Base-by-base conservation (phyloP, 169 alveolate species). In the Pseudocohnilembus persalinus region DNA sequence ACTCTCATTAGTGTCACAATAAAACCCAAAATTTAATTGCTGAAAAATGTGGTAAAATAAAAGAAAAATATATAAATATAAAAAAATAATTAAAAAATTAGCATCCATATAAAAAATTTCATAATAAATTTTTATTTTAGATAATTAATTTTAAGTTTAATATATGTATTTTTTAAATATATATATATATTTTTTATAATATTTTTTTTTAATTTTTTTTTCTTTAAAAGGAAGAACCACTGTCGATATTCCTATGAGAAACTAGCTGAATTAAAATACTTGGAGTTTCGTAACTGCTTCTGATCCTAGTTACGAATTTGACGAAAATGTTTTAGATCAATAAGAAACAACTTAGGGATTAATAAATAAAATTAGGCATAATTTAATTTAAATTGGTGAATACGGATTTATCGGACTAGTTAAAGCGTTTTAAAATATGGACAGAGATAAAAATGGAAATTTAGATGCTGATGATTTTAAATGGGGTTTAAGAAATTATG, bases 401-500 rank as follows among this genome's bases (percentile, higher is more conserved):
- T 85, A 78, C 73, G 84, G 89, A 34, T 34, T 85, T 27, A 78
- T 85, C 77, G 89, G 89, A 34, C 74, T 85, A 49, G 82, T 78
- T 28, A 73, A 78, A 49, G 73, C 73, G 33, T 85, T 85, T 85
- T 30, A 74, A 32, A 84, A 85, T 72, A 85, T 85, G 89, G 89
- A 85, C 68, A 30, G 68, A 72, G 64, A 78, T 73, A 78, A 34
- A 31, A 34, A 35, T 34, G 82, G 76, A 32, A n/a, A 72, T 78
- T 76, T 85, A 29, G 74, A 49, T 77, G 72, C 49, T 33, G 83
- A 79, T 30, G 89, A 85, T 74, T 85, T 85, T 64, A 80, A 81
- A 31, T 85, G 89, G 89, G 89, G 89, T 34, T 64, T 85, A 29
- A 85, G 85, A 73, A 85, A 85, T 76, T 85, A 77, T 78, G 89